A percentile compares a stretch with the other conserved stretches of the same genome.
Conservation (phyloP, 371 early-diverging fungal species). For the Rhizopus sp. region DNA sequence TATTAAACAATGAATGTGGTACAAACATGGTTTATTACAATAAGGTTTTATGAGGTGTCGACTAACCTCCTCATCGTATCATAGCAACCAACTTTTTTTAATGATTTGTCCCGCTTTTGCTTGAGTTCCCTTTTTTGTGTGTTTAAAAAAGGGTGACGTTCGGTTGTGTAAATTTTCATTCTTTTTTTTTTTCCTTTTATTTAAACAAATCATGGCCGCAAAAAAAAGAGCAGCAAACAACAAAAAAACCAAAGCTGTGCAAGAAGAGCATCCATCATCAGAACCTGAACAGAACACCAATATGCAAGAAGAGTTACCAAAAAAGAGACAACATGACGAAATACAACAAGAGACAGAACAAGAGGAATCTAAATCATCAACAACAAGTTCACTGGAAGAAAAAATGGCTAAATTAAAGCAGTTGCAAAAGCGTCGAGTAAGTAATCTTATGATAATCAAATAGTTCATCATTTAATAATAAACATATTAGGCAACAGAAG, state of each 20-base stretch:
- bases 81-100: no score
- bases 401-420: constrained; percentile 57
- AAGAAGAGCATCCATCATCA: background rate
- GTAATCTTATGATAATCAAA: background rate
- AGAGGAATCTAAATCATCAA: background rate
- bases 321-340: constrained; percentile 3
- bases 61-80: no score
- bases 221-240: no score
- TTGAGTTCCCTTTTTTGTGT: no score
- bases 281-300: background rate
- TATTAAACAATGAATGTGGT: no score
- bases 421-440: constrained; percentile 57
- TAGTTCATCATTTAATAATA: background rate
- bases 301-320: background rate
- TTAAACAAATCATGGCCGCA: no score
- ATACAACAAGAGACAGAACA: background rate
- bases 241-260: background rate
- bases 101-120: no score
- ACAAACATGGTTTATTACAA: no score
- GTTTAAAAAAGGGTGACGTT: no score
- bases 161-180: no score
- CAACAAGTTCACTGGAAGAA: constrained; percentile 30
- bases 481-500: constrained; percentile 50
- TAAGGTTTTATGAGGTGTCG: no score
- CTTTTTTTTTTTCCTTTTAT: no score